These are phyloP conservation scores for Prunella vulgaris DNA, from an alignment of 257 asterid species.

Conservation along the genomic window DNA sequence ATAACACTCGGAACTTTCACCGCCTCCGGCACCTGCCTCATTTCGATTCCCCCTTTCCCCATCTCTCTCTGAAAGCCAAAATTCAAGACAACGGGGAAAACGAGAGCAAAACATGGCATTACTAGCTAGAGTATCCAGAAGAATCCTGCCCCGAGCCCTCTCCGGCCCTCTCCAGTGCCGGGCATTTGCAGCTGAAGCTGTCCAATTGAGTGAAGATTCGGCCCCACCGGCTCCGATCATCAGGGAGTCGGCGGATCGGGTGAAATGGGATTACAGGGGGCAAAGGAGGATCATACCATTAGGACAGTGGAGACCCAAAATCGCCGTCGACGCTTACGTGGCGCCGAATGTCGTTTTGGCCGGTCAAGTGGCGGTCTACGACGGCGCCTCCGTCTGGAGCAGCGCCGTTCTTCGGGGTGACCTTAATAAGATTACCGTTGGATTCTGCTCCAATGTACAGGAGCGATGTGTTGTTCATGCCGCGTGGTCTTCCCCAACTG, in stretches of 20 bases:
- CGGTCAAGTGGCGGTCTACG: slow-evolving; percentile 86
- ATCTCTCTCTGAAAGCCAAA: not conserved
- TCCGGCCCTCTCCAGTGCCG: slow-evolving; percentile 40
- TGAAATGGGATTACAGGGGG: slow-evolving; percentile 91
- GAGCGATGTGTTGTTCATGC: slow-evolving; percentile 84
- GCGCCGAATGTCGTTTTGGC: slow-evolving; percentile 92
- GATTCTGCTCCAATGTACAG: slow-evolving; percentile 84
- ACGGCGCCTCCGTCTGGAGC: slow-evolving; percentile 90
- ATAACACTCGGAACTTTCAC: not conserved
- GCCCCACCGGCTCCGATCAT: slow-evolving; percentile 31
- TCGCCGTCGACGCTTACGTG: slow-evolving; percentile 91
- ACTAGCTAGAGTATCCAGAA: slow-evolving; percentile 53
- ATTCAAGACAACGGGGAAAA: slow-evolving; percentile 16
- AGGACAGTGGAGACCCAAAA: slow-evolving; percentile 87
- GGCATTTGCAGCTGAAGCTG: slow-evolving; percentile 44
- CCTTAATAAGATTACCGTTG: slow-evolving; percentile 77
- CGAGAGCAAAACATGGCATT: slow-evolving; percentile 44
- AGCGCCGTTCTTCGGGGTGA: slow-evolving; percentile 81
- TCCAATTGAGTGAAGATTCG: slow-evolving; percentile 20
- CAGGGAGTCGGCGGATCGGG: slow-evolving; percentile 60
- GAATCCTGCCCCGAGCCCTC: slow-evolving; percentile 46
- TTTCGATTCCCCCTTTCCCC: not conserved
- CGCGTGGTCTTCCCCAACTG: slow-evolving; percentile 92
- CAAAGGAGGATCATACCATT: slow-evolving; percentile 73
- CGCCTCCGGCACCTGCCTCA: not conserved